Percentiles rank a stretch among this genome's conserved stretches.
phyloP scores from a whole-genome alignment of 306 rosid species.

The Argentina anserina region DNA sequence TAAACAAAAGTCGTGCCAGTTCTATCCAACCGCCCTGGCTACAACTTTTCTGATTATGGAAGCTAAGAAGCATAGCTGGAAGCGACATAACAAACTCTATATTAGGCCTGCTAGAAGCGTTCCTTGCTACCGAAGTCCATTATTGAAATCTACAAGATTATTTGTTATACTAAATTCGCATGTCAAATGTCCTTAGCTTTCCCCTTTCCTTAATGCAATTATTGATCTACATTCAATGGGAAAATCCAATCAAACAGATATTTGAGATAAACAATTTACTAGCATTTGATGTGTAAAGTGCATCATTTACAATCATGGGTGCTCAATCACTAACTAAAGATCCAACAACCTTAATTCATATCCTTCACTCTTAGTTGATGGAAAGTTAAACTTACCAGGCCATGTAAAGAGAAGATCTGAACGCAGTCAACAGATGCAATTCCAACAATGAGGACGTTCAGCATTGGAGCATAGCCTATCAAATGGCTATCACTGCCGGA shows the following conservation, averaged over 20 bases:
- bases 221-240: background rate
- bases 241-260: background rate
- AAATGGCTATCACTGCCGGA: constrained; percentile 65
- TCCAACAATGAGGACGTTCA: constrained; percentile 76
- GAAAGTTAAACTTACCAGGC: constrained; percentile 62
- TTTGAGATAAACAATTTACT: background rate
- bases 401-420: constrained; percentile 89
- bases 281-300: background rate
- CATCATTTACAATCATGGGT: background rate
- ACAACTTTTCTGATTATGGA: background rate
- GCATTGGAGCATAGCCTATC: constrained; percentile 75
- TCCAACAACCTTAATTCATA: background rate
- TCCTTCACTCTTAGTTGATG: background rate
- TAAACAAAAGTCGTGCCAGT: too few relatives aligned
- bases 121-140: background rate
- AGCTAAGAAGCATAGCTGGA: background rate
- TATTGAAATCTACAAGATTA: background rate
- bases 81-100: background rate
- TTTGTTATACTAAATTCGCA: background rate
- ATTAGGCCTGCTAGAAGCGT: background rate
- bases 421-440: constrained; percentile 86
- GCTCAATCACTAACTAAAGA: background rate
- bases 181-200: background rate
- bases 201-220: background rate
- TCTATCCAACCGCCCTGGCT: background rate